phyloP scores from a whole-genome alignment of 257 asterid species.

The Coffea eugenioides region DNA sequence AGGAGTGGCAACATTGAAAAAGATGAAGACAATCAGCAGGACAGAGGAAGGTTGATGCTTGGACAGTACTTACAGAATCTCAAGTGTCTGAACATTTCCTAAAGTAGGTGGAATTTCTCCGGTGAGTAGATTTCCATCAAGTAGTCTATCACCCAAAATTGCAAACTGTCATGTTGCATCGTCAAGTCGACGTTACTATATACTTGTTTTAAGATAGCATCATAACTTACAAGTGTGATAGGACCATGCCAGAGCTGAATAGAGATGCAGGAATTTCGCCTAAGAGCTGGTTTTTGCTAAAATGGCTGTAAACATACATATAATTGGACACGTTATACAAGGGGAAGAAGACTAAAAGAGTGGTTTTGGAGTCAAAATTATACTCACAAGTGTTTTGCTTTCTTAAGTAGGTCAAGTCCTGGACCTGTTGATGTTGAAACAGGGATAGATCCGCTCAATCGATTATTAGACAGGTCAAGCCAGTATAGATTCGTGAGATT shows the following conservation, averaged over 20 bases:
- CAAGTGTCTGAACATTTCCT: conserved; percentile 29
- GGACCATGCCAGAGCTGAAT: conserved; percentile 62
- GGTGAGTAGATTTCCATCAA: conserved; percentile 24
- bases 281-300: conserved; percentile 66
- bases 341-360: background rate
- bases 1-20: background rate
- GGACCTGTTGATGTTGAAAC: conserved; percentile 55
- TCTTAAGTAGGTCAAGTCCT: conserved; percentile 71
- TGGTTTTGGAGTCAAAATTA: background rate
- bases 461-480: conserved; percentile 80
- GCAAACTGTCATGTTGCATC: background rate
- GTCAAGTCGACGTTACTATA: background rate
- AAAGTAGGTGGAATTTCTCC: conserved; percentile 28
- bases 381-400: conserved; percentile 84
- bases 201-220: background rate
- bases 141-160: conserved; percentile 5
- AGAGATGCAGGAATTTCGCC: conserved; percentile 66
- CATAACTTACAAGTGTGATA: conserved; percentile 66
- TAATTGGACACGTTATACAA: conserved; percentile 18
- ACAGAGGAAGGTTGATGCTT: background rate
- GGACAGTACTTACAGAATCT: conserved; percentile 29
- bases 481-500: conserved; percentile 73
- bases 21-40: background rate
- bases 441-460: conserved; percentile 65
- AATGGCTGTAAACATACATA: conserved; percentile 52